Evolutionary conservation across 768 basidiomycete genomes (phyloP).

Genomic region (Termitomyces sp.): DNA sequence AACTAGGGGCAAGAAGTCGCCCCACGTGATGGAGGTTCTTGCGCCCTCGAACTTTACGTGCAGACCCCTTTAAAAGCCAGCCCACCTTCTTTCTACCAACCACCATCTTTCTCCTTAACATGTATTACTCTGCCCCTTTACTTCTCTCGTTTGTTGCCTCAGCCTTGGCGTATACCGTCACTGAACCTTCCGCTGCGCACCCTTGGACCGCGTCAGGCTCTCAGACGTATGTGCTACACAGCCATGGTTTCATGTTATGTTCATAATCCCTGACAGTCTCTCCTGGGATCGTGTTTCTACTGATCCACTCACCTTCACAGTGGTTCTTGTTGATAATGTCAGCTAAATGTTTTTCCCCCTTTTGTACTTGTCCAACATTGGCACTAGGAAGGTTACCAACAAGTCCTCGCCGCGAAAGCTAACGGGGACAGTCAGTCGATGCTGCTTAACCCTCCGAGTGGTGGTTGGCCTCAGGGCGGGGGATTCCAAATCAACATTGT

Average conservation of each 20-base stretch:
- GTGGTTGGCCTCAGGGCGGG: constrained; percentile 61
- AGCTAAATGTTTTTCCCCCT: constrained; percentile 15
- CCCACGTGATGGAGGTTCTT: constrained; percentile 17
- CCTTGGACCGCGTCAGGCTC: constrained; percentile 60
- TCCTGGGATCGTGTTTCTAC: constrained; percentile 64
- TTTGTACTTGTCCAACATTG: neutral
- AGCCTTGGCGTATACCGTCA: constrained; percentile 63
- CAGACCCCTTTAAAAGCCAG: constrained; percentile 21
- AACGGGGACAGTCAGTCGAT: constrained; percentile 40
- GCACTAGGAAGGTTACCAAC: constrained; percentile 31
- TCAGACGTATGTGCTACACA: constrained; percentile 35
- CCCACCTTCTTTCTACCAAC: constrained; percentile 11
- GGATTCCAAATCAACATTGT: constrained; percentile 76
- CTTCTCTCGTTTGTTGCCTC: constrained; percentile 52
- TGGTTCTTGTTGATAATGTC: constrained; percentile 64
- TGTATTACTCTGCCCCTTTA: constrained; percentile 41
- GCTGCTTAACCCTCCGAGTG: constrained; percentile 50
- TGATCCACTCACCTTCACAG: constrained; percentile 67
- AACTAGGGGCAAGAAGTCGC: constrained; percentile 9
- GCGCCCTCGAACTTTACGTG: constrained; percentile 16
- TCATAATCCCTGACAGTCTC: constrained; percentile 32
- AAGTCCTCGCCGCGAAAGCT: constrained; percentile 56
- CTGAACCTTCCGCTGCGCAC: constrained; percentile 38
- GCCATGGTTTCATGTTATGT: neutral
- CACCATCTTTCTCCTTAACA: constrained; percentile 20